Base-by-base conservation (phyloP, 164 flowering plant species). In the Nymphaea colorata region DNA sequence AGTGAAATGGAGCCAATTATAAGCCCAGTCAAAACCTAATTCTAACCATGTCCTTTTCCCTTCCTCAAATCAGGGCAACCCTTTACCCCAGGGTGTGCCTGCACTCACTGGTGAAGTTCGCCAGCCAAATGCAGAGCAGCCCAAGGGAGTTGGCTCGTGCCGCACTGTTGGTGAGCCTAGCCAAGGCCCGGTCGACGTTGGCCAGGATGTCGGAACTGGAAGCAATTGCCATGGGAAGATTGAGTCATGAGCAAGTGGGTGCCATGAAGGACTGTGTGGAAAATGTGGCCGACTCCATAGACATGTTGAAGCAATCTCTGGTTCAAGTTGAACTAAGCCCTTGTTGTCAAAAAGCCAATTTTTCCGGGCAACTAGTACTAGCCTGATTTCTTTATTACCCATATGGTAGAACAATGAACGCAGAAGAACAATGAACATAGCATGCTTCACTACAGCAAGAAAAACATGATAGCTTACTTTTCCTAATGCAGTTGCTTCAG, bases 191-290 rank as follows among this genome's bases (percentile, higher is more conserved):
- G 4, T 51, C 82, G 5, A 76, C 81, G 44, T 75, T 86, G 1
- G 53, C 73, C 10, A 61, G 45, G 66, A 76, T 89, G 74, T 11
- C 65, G 4, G 75, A 14, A 42, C 69, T 85, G 25, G 73, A 65
- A 25, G 25, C n/a, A 36, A 68, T 8, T 69, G 59, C 18, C 77
- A 65, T 3, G 81, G 51, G 18, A 5, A n/a, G 51, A 7, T 7
- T 43, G 43, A 12, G 83, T 4, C 82, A 76, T 0, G 71, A 70
- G 42, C 87, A 82, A 66, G 74, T 65, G 2, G 78, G 66, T 0
- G 89, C 91, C 67, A 69, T 86, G 81, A 43, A 18, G 41, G 96
- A 87, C 74, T 87, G 96, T 70, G 61, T 86, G 16, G 93, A 87
- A 75, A 82, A 74, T 73, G 64, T 87, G 44, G 63, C 74, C 3